These are phyloP conservation scores for Aspergillus unguis DNA, from an alignment of 2,329 filamentous ascomycete genomes.

Conservation along the genomic window DNA sequence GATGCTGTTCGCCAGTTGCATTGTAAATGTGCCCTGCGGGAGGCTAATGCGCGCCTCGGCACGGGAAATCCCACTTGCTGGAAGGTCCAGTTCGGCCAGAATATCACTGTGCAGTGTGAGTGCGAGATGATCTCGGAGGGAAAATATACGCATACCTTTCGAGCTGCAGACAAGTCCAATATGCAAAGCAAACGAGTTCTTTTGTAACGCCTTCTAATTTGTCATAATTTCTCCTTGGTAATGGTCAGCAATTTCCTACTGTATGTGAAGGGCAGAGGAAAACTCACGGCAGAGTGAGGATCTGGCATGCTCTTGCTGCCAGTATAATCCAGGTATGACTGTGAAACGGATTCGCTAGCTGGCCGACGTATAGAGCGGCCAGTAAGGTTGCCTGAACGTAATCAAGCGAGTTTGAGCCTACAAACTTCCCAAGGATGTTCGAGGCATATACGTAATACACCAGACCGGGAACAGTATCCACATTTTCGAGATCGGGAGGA, in stretches of 20 bases:
- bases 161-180: constrained; percentile 90
- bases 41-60: constrained; percentile 48
- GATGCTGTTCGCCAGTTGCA: constrained; percentile 32
- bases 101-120: constrained; percentile 64
- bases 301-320: constrained; percentile 60
- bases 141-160: constrained; percentile 63
- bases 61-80: constrained; percentile 58
- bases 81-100: constrained; percentile 74
- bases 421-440: constrained; percentile 78
- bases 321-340: constrained; percentile 70
- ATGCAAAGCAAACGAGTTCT: constrained; percentile 71
- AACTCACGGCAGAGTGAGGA: constrained; percentile 67
- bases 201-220: constrained; percentile 36
- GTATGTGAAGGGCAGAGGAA: constrained; percentile 13
- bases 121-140: background rate
- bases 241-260: constrained; percentile 5
- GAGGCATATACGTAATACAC: constrained; percentile 85
- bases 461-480: constrained; percentile 83
- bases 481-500: constrained; percentile 53
- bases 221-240: constrained; percentile 33
- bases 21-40: constrained; percentile 36
- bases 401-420: constrained; percentile 73
- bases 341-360: constrained; percentile 80
- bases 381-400: constrained; percentile 83
- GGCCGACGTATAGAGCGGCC: constrained; percentile 83